A percentile compares a stretch with the other conserved stretches of the same genome.
Evolutionary conservation across 257 asterid species (phyloP).

Genomic region (Cinchona pubescens): DNA sequence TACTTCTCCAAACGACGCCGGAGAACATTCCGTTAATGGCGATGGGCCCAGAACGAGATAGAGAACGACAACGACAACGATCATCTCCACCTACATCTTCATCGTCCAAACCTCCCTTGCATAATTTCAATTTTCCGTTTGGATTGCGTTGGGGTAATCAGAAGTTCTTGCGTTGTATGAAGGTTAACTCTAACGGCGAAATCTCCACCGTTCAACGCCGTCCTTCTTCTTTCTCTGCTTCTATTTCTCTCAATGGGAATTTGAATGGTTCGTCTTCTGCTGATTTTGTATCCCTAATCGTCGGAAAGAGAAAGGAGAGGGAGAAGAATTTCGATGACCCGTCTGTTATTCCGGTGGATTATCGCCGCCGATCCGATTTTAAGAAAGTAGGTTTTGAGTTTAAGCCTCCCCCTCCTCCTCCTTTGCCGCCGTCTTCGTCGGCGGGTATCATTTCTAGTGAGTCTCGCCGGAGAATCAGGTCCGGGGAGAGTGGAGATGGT

Average conservation of each 20-base stretch:
- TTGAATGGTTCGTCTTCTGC: constrained; percentile 4
- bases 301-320: constrained; percentile 22
- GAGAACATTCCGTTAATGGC: constrained; percentile 21
- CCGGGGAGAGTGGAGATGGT: constrained; percentile 22
- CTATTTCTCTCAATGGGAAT: neutral
- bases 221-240: constrained; percentile 16
- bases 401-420: constrained; percentile 20
- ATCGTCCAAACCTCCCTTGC: constrained; percentile 45
- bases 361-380: constrained; percentile 31
- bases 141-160: constrained; percentile 72
- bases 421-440: constrained; percentile 7
- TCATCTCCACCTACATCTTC: constrained; percentile 38
- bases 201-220: constrained; percentile 31
- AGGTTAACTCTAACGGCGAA: constrained; percentile 44
- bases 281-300: constrained; percentile 8
- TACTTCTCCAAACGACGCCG: neutral
- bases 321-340: constrained; percentile 24
- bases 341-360: neutral
- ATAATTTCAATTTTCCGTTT: constrained; percentile 59
- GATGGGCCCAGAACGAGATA: constrained; percentile 45
- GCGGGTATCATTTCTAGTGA: constrained; percentile 8
- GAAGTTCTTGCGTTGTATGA: constrained; percentile 57
- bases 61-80: constrained; percentile 15
- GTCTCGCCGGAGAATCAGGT: constrained; percentile 14
- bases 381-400: constrained; percentile 14